phyloP scores from a whole-genome alignment of 179 eudicot genomes.

The Vitellaria paradoxa region DNA sequence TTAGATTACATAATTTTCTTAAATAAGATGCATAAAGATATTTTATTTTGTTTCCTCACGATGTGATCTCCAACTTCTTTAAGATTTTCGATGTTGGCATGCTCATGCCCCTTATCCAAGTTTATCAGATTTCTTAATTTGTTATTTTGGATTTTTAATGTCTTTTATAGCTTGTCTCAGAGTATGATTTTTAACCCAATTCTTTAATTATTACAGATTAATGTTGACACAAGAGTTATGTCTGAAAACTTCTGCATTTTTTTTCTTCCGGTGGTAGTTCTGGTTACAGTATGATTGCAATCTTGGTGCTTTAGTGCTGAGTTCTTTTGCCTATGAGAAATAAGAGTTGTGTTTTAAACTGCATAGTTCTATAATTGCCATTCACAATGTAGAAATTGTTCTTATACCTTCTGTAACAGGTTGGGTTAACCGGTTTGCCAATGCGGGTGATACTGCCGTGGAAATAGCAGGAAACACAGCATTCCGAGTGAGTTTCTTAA shows the following conservation, averaged over 20 bases:
- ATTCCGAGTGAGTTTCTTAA: slow-evolving; percentile 48
- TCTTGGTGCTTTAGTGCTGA: neutral
- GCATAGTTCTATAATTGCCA: neutral
- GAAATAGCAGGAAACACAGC: slow-evolving; percentile 95
- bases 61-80: no score
- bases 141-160: neutral
- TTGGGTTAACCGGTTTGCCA: slow-evolving; percentile 95
- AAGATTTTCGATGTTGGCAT: no score
- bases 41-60: no score
- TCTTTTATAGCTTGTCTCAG: neutral
- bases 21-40: no score
- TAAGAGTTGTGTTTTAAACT: neutral
- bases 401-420: slow-evolving; percentile 47
- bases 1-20: no score
- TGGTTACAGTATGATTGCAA: neutral
- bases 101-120: no score
- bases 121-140: neutral
- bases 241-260: neutral
- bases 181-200: neutral
- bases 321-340: neutral
- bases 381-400: neutral
- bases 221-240: neutral
- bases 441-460: slow-evolving; percentile 93
- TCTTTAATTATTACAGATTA: neutral
- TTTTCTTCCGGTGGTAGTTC: neutral